phyloP scores from a whole-genome alignment of 192 early-diverging fungal species.

The Linderina pennispora region DNA sequence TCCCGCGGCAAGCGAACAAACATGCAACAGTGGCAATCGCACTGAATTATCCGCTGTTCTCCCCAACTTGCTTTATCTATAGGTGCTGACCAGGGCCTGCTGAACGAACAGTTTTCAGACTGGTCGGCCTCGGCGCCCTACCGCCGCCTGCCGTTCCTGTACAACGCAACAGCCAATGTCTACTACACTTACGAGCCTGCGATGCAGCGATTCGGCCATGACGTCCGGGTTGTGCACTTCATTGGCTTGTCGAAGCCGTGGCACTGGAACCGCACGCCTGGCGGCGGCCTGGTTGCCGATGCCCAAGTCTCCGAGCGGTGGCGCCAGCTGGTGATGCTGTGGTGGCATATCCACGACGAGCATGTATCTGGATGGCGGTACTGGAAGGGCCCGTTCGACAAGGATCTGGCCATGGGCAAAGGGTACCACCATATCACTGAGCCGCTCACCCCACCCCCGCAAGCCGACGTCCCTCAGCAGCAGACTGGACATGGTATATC shows the following conservation, averaged over 20 bases:
- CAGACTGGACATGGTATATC: neutral
- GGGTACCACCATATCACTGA: slow-evolving; percentile 36
- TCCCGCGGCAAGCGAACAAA: too few relatives aligned
- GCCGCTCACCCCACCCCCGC: neutral
- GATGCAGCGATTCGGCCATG: slow-evolving; percentile 60
- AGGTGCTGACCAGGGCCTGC: slow-evolving; percentile 91
- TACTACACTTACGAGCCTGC: slow-evolving; percentile 70
- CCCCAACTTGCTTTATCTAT: too few relatives aligned
- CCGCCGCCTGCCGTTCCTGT: slow-evolving; percentile 79
- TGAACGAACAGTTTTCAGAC: slow-evolving; percentile 79
- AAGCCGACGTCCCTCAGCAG: too few relatives aligned
- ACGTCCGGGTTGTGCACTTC: slow-evolving; percentile 83
- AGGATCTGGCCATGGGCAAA: slow-evolving; percentile 27
- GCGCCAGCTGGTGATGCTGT: slow-evolving; percentile 53
- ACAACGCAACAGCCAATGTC: slow-evolving; percentile 58
- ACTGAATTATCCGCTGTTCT: too few relatives aligned
- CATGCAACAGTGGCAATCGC: too few relatives aligned
- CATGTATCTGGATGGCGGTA: slow-evolving; percentile 46
- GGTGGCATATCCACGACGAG: slow-evolving; percentile 70
- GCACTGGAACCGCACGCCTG: slow-evolving; percentile 63
- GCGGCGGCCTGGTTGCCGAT: slow-evolving; percentile 47
- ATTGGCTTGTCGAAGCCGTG: slow-evolving; percentile 88
- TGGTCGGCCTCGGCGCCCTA: slow-evolving; percentile 60
- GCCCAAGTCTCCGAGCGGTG: slow-evolving; percentile 36
- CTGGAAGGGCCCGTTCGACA: slow-evolving; percentile 37